Conservation (phyloP, 768 basidiomycete species). For the Suillus luteus region DNA sequence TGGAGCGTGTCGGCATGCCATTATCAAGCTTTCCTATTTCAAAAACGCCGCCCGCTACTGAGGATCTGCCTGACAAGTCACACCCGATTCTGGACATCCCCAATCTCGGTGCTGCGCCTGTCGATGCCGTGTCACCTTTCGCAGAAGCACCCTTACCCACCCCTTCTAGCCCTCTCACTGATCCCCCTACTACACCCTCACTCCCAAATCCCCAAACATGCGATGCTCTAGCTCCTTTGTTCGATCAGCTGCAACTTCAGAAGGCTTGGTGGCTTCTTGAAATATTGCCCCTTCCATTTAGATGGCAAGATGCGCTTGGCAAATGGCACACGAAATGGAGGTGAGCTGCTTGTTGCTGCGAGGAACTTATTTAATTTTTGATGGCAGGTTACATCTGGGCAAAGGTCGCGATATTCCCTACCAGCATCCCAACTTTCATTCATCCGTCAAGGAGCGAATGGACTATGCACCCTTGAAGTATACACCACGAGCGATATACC, state of each 20-base stretch:
- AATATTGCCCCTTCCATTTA: slow-evolving; percentile 53
- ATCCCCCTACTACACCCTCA: not conserved
- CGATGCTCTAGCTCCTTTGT: slow-evolving; percentile 49
- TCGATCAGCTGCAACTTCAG: slow-evolving; percentile 50
- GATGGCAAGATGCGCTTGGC: slow-evolving; percentile 58
- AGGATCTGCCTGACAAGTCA: not conserved
- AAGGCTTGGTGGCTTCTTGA: slow-evolving; percentile 75
- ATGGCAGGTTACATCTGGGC: slow-evolving; percentile 47
- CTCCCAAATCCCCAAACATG: slow-evolving; percentile 17
- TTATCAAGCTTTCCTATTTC: slow-evolving; percentile 12
- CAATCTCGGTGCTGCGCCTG: not conserved
- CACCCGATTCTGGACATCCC: not conserved
- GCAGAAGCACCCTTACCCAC: not conserved
- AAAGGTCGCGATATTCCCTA: slow-evolving; percentile 53
- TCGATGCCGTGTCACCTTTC: not conserved
- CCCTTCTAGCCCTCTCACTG: slow-evolving; percentile 2
- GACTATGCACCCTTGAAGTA: slow-evolving; percentile 50
- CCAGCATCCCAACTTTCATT: slow-evolving; percentile 57
- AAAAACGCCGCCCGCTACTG: slow-evolving; percentile 9
- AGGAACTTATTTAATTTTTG: slow-evolving; percentile 2
- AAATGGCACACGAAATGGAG: slow-evolving; percentile 55
- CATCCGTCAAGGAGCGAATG: slow-evolving; percentile 63
- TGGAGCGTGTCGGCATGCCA: slow-evolving; percentile 45
- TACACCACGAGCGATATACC: slow-evolving; percentile 57
- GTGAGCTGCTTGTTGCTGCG: slow-evolving; percentile 41